These are phyloP conservation scores for Hypoxylon sp. DNA, from an alignment of 2,329 filamentous ascomycete genomes.

Conservation along the genomic window DNA sequence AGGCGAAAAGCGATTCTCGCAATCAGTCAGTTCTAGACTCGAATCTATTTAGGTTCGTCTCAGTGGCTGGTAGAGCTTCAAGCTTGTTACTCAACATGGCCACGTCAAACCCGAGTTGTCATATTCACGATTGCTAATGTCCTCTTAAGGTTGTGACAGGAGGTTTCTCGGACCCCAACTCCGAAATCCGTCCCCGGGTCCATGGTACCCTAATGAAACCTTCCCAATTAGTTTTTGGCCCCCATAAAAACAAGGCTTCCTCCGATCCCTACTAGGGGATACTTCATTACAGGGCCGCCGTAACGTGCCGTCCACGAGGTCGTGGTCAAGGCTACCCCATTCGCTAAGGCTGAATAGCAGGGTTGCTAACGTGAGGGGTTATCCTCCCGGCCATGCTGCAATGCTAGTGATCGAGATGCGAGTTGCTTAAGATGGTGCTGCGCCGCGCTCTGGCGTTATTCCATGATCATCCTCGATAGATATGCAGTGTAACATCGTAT, in stretches of 20 bases:
- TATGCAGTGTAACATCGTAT: constrained; percentile 40
- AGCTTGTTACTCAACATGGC: constrained; percentile 21
- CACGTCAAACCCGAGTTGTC: constrained; percentile 27
- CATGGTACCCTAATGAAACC: constrained; percentile 2
- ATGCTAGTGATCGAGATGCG: constrained; percentile 21
- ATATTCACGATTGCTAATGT: constrained; percentile 20
- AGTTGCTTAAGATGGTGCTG: constrained; percentile 9
- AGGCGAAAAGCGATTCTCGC: neutral
- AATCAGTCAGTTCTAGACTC: constrained; percentile 15
- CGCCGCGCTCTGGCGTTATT: constrained; percentile 3
- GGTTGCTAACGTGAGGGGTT: constrained; percentile 7
- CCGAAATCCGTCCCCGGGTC: neutral
- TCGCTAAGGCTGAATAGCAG: constrained; percentile 1
- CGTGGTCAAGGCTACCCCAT: neutral
- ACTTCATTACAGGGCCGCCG: neutral
- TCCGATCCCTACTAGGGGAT: constrained; percentile 13
- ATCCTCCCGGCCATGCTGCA: constrained; percentile 8
- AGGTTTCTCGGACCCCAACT: constrained; percentile 11
- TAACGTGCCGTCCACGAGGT: constrained; percentile 1
- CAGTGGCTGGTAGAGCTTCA: neutral
- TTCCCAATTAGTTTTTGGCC: constrained; percentile 1
- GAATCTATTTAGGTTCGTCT: constrained; percentile 5
- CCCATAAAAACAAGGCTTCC: constrained; percentile 36
- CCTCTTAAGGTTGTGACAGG: neutral
- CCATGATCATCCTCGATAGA: constrained; percentile 13